A percentile compares a stretch with the other conserved stretches of the same genome.
Conservation (phyloP, 2,329 filamentous ascomycete species). For the Penicillium palitans region DNA sequence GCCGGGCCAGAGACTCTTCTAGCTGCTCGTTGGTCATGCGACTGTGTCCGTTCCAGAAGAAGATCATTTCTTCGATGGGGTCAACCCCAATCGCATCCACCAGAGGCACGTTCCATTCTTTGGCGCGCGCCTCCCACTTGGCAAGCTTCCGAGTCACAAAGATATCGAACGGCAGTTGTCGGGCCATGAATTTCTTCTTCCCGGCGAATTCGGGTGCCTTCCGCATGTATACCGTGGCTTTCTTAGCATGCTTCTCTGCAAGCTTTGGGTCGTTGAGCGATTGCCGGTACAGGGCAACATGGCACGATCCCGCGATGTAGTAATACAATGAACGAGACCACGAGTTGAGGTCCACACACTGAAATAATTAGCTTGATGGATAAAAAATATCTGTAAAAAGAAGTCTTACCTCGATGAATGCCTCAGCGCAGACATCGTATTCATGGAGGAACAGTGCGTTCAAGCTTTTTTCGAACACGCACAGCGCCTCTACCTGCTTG, state of each 20-base stretch:
- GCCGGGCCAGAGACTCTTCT: conserved; percentile 59
- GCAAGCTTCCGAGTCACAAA: conserved; percentile 80
- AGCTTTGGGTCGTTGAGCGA: conserved; percentile 36
- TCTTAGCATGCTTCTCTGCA: conserved; percentile 59
- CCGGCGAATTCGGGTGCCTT: conserved; percentile 73
- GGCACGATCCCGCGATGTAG: conserved; percentile 76
- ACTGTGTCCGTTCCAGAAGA: conserved; percentile 88
- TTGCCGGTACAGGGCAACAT: conserved; percentile 76
- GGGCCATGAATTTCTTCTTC: conserved; percentile 86
- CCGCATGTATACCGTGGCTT: conserved; percentile 68
- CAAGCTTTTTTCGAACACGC: conserved; percentile 80
- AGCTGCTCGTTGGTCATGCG: conserved; percentile 71
- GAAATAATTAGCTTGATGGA: conserved; percentile 14
- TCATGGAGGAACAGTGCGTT: conserved; percentile 76
- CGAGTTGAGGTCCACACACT: conserved; percentile 77
- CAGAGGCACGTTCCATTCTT: conserved; percentile 65
- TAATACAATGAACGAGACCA: conserved; percentile 91
- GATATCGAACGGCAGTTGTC: conserved; percentile 83
- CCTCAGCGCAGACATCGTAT: conserved; percentile 70
- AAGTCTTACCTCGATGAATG: conserved; percentile 62
- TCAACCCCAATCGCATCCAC: conserved; percentile 78
- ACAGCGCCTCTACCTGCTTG: conserved; percentile 83
- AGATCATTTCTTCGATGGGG: conserved; percentile 86
- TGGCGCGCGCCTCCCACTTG: conserved; percentile 82
- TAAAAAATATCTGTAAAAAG: conserved; percentile 5